Percentiles rank a stretch among this genome's conserved stretches.
phyloP scores from a whole-genome alignment of 192 early-diverging fungal species.

The Podila minutissima region DNA sequence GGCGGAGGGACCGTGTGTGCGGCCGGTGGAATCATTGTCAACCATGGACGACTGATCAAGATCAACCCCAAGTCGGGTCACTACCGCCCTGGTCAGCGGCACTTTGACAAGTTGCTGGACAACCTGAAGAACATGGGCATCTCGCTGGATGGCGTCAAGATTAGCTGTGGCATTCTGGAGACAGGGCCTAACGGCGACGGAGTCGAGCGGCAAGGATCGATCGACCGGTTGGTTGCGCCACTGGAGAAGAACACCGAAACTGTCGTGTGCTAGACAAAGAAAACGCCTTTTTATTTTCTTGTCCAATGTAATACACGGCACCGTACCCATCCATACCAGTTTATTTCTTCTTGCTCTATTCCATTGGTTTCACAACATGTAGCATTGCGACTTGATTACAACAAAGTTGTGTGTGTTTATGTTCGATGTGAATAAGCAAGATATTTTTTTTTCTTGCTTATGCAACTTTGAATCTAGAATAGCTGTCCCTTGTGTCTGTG shows the following conservation, averaged over 20 bases:
- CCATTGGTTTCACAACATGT: too few relatives aligned
- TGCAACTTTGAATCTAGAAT: too few relatives aligned
- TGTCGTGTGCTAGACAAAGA: not conserved
- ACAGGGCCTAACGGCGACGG: not conserved
- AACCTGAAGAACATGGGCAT: slow-evolving; percentile 29
- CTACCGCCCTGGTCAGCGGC: slow-evolving; percentile 49
- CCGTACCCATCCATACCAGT: not conserved
- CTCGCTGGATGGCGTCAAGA: slow-evolving; percentile 24
- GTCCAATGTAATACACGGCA: too few relatives aligned
- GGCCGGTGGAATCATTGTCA: slow-evolving; percentile 51
- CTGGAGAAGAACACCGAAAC: slow-evolving; percentile 1
- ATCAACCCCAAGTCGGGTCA: slow-evolving; percentile 58
- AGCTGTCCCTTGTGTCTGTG: too few relatives aligned
- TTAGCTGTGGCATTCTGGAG: slow-evolving; percentile 31
- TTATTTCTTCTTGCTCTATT: too few relatives aligned
- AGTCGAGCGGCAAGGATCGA: not conserved
- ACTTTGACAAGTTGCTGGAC: slow-evolving; percentile 44
- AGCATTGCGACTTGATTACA: too few relatives aligned
- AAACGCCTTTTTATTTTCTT: not conserved
- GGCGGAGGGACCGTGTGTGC: slow-evolving; percentile 50
- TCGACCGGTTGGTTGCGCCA: slow-evolving; percentile 4
- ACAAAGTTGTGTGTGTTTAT: too few relatives aligned
- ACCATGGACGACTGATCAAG: slow-evolving; percentile 44
- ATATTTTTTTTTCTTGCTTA: not conserved
- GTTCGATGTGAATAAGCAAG: not conserved